phyloP scores from a whole-genome alignment of 2,329 filamentous ascomycete genomes.

The Epichloe typhina region DNA sequence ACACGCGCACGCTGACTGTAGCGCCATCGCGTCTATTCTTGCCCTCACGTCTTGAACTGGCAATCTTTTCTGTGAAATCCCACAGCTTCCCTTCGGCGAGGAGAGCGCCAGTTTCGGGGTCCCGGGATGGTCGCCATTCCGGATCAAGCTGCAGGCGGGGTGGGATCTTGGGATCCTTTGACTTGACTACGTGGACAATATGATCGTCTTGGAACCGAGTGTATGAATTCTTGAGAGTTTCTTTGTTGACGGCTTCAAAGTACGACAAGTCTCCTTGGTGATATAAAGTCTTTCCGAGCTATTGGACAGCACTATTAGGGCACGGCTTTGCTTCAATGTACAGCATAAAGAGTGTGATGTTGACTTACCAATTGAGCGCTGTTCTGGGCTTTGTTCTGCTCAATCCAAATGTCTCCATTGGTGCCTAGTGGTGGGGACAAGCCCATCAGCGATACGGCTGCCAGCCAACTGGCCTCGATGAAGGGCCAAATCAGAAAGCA shows the following conservation, averaged over 20 bases:
- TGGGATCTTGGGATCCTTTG: slow-evolving; percentile 48
- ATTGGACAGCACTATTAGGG: slow-evolving; percentile 5
- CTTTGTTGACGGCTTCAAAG: slow-evolving; percentile 97
- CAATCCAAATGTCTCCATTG: slow-evolving; percentile 63
- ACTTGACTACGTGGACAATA: slow-evolving; percentile 63
- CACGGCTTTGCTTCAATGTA: not conserved
- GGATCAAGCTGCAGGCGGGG: slow-evolving; percentile 55
- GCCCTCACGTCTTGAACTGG: slow-evolving; percentile 69
- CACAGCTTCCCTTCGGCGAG: slow-evolving; percentile 65
- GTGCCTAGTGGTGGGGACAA: slow-evolving; percentile 56
- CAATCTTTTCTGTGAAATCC: slow-evolving; percentile 85
- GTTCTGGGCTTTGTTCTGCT: slow-evolving; percentile 63
- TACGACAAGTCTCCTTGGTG: slow-evolving; percentile 95
- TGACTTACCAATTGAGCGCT: slow-evolving; percentile 60
- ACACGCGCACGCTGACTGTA: slow-evolving; percentile 71
- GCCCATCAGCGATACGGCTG: slow-evolving; percentile 76
- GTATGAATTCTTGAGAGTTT: slow-evolving; percentile 90
- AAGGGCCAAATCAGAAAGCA: slow-evolving; percentile 99
- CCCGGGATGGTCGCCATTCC: slow-evolving; percentile 61
- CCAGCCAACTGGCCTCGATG: slow-evolving; percentile 87
- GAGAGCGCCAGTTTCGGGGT: slow-evolving; percentile 46
- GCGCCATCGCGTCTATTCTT: slow-evolving; percentile 93
- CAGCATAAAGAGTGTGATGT: not conserved
- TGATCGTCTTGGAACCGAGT: slow-evolving; percentile 80
- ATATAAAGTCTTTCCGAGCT: slow-evolving; percentile 92